Evolutionary conservation across 306 rosid species (phyloP), one percentile per base, ranked within the genome.

Genomic region (Pyrus pyrifolia): DNA sequence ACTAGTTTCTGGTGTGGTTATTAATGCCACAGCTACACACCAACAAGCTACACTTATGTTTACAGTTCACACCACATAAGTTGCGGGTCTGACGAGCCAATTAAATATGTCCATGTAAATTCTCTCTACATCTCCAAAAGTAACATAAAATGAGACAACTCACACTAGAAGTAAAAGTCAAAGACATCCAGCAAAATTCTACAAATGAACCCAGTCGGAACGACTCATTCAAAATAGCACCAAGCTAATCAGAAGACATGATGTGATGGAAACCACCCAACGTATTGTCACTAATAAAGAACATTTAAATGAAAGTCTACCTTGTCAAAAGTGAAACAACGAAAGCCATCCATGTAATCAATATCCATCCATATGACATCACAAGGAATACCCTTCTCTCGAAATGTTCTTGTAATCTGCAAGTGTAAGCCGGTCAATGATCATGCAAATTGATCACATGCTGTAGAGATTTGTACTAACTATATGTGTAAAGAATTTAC

Each of bases 321-420:
- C 93, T 86, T 82, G 85, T 93, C 91, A 69, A 90, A 91, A 85
- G 97, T 93, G 83, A 90, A 93, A 86, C 96, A 90, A 57, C 97
- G 94, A 85, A 91, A 91, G 57, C 93, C 94, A 83, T 93, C 97
- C 98, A 93, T 93, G 90, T 91, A 93, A 87, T 90, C 93, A 4
- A 90, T 91, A 72, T 91, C 98, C 96, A 93, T 91, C 98, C 98
- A 93, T 82, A 93, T 71, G 70, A 90, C 97, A 67, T 93, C 98
- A 77, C 98, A 93, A 46, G 97, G 97, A 74, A 93, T 86, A 79
- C 75, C 58, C 73, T 91, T 93, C 80, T 90, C 77, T 60, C 97
- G 85, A 52, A 94, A 91, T 66, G 83, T 90, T 77, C 78, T 84
- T 53, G 98, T 81, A 81, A 91, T 84, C 98, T 91, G 88, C 85